Conservation (phyloP, 2,329 filamentous ascomycete genomes). For the Colletotrichum sidae region DNA sequence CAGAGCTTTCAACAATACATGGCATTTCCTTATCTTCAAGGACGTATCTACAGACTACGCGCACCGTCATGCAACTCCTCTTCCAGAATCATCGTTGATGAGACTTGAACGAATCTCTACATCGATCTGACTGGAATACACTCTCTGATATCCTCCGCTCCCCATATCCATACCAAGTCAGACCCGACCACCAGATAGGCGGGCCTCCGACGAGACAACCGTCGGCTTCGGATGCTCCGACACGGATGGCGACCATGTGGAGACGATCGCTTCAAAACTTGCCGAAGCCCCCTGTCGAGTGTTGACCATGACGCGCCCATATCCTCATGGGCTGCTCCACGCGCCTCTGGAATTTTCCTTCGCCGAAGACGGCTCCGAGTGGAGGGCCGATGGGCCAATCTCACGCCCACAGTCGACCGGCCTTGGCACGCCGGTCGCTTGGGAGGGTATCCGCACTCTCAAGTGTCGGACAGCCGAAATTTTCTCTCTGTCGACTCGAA, state of each 20-base stretch:
- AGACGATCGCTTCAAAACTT: conserved; percentile 30
- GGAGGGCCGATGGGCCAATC: conserved; percentile 21
- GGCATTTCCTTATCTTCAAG: too few species aligned
- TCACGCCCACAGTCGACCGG: conserved; percentile 16
- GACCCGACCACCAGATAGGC: conserved; percentile 21
- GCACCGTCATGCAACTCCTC: too few species aligned
- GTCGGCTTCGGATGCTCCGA: conserved; percentile 26
- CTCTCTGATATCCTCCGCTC: background rate
- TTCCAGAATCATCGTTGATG: too few species aligned
- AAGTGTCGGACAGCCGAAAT: conserved; percentile 1
- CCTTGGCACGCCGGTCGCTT: conserved; percentile 13
- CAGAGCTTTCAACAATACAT: too few species aligned
- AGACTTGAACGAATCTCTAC: too few species aligned
- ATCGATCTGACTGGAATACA: too few species aligned
- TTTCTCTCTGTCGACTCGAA: background rate
- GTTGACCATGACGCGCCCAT: conserved; percentile 16
- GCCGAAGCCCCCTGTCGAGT: conserved; percentile 15
- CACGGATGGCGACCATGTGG: conserved; percentile 7
- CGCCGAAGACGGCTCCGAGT: conserved; percentile 30
- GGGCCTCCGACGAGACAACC: background rate
- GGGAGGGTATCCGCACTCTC: conserved; percentile 2
- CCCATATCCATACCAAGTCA: background rate
- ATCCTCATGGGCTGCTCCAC: background rate
- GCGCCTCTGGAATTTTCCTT: background rate
- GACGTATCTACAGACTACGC: too few species aligned